Evolutionary conservation across 1,139 yeast species (phyloP).

Genomic region (Pichia kudriavzevii): DNA sequence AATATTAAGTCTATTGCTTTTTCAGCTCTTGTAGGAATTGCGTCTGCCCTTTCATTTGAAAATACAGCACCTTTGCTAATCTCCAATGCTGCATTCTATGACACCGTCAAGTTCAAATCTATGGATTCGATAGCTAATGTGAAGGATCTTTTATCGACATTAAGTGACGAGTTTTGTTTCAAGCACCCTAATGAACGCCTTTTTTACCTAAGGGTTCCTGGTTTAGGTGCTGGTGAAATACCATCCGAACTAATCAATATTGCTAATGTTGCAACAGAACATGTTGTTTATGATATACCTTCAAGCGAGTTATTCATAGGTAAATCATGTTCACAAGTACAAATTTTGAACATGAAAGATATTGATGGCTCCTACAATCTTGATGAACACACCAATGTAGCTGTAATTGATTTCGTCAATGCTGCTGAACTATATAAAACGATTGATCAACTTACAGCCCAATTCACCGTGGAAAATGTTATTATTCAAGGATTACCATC

Average conservation of each 20-base stretch:
- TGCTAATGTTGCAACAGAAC: slow-evolving; percentile 13
- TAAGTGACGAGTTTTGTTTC: slow-evolving; percentile 10
- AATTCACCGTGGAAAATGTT: slow-evolving; percentile 9
- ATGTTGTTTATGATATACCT: slow-evolving; percentile 18
- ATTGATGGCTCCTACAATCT: not conserved
- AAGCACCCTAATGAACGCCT: slow-evolving; percentile 1
- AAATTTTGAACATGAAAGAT: slow-evolving; percentile 7
- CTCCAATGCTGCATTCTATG: slow-evolving; percentile 7
- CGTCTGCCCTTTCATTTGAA: slow-evolving; percentile 16
- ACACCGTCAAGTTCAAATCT: not conserved
- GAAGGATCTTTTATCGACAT: slow-evolving; percentile 2
- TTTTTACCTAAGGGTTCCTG: slow-evolving; percentile 17
- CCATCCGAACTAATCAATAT: slow-evolving; percentile 7
- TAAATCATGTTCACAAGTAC: slow-evolving; percentile 9
- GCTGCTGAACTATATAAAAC: slow-evolving; percentile 9
- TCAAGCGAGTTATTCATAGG: slow-evolving; percentile 3
- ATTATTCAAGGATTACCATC: slow-evolving; percentile 28
- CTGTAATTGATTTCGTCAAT: slow-evolving; percentile 13
- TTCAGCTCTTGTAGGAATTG: not conserved
- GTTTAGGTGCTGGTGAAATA: slow-evolving; percentile 15
- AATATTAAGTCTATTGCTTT: not conserved
- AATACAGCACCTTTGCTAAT: slow-evolving; percentile 24
- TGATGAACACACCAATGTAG: slow-evolving; percentile 5
- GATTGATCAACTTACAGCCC: slow-evolving; percentile 10
- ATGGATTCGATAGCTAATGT: slow-evolving; percentile 6